Base-by-base conservation (phyloP, 768 basidiomycete species). In the Tulasnella calospora region DNA sequence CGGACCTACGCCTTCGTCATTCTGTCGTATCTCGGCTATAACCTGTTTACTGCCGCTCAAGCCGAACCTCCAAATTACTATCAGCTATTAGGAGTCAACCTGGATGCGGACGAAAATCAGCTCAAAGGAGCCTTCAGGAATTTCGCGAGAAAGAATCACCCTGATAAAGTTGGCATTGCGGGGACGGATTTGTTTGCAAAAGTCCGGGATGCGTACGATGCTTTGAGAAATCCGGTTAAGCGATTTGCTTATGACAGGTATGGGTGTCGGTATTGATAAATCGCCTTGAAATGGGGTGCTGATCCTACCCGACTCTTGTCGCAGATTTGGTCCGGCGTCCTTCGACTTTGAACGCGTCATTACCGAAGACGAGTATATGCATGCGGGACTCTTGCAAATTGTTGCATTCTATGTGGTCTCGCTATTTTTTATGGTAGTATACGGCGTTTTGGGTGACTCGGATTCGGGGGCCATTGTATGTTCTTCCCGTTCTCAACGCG, bases 231-330 rank as follows among this genome's bases (percentile, higher is more conserved):
- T 80, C 94, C 94, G 3, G 86, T 88, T 12, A 90, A 90, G 69
- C 84, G 94, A 72, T 95, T 94, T 85, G 94, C 94, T 0, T 96
- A 96, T 83, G 94, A 96, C 82, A 88, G 94, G 92, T 93, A 81
- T 74, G 88, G 83, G n/a, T n/a, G 41, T 1, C 36, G 72, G 21
- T 47, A 12, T 27, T 0, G 57, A 71, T 47, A 17, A 5, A 15
- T 17, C 12, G 10, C 35, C 35, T 76, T 51, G 72, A 47, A 61
- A 78, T 69, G 79, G 46, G 5, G 12, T 47, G 44, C 41, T 75
- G 74, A n/a, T 73, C 40, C 8, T 61, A 19, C 69, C 35, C 46
- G 0, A 47, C 7, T 35, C 27, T 13, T 78, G 47, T 44, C 57
- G 69, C 81, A 94, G 93, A 80, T 96, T 95, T 82, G 94, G 94